Base-by-base conservation (phyloP, 106 monocot species). In the Acanthochlamys bracteata region DNA sequence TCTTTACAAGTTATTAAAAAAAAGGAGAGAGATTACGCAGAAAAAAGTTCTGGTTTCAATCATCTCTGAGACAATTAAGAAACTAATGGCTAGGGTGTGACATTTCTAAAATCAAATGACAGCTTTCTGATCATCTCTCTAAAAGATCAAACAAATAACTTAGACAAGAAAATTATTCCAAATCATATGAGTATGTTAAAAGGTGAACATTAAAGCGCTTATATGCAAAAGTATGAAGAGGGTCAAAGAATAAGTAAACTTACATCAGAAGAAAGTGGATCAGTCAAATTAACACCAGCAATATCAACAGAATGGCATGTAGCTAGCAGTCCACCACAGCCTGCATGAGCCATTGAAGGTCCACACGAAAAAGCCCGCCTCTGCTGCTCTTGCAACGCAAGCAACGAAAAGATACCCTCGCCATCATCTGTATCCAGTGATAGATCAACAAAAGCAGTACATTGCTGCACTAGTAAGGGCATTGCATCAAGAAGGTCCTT, bases 191-290 rank as follows among this genome's bases (percentile, higher is more conserved):
- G n/a, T n/a, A n/a, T n/a, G n/a, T n/a, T n/a, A n/a, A n/a, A n/a
- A n/a, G n/a, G n/a, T n/a, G n/a, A n/a, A n/a, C n/a, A n/a, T n/a
- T n/a, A n/a, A 61, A 11, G n/a, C 0, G 27, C 42, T 55, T 8
- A 43, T 41, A 20, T 27, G 33, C 19, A 39, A 15, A 10, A 3
- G 26, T 11, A 61, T 33, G 20, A 39, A 40, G 15, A 20, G 26
- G 26, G 24, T 23, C 16, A 4, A 59, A 22, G 22, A 20, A 39
- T 25, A 1, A 40, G 46, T n/a, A 16, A 60, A 42, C 82, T 88
- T 83, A 91, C 95, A 84, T 91, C 82, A 65, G 87, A 79, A 68
- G 90, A 83, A 60, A 96, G 84, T 46, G 90, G 90, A 67, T 96
- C 77, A 45, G 80, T 66, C 66, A 96, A 76, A 55, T 91, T 82